A percentile compares a stretch with the other conserved stretches of the same genome.
Conservation (phyloP, 768 basidiomycete species). For the Xanthoconium stramineum region DNA sequence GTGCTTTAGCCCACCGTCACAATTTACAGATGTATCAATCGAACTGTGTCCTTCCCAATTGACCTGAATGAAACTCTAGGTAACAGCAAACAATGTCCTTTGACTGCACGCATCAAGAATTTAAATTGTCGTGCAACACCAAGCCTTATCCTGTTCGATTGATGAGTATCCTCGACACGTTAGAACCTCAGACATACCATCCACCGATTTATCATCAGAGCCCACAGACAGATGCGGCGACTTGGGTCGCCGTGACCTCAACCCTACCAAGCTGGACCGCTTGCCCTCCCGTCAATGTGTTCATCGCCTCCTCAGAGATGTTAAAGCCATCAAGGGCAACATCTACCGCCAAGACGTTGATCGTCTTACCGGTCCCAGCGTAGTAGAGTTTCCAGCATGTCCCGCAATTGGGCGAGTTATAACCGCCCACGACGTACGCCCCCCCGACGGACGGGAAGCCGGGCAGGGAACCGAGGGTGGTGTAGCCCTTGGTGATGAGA, state of each 20-base stretch:
- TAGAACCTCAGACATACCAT: not conserved
- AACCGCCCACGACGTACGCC: conserved; percentile 29
- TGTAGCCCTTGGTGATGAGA: conserved; percentile 29
- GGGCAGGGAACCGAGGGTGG: conserved; percentile 32
- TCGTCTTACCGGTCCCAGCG: not conserved
- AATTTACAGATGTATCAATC: too few species aligned
- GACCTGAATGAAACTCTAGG: too few species aligned
- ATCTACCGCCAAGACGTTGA: conserved; percentile 31
- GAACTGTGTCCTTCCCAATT: too few species aligned
- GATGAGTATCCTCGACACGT: not conserved
- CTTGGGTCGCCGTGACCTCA: conserved; percentile 40
- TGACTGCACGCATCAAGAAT: not conserved
- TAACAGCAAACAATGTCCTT: not conserved
- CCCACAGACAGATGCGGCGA: conserved; percentile 49
- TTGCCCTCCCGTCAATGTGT: conserved; percentile 46
- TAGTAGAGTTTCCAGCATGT: conserved; percentile 33
- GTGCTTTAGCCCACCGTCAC: too few species aligned
- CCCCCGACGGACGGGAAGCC: conserved; percentile 33
- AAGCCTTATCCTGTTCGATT: not conserved
- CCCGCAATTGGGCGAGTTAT: conserved; percentile 31
- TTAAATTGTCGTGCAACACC: too few species aligned
- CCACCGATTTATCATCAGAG: not conserved
- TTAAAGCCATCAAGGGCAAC: conserved; percentile 38
- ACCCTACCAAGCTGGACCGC: conserved; percentile 49
- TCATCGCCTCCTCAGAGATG: conserved; percentile 51